Conservation (phyloP, 2,329 filamentous ascomycete species). For the Fusarium sp. region DNA sequence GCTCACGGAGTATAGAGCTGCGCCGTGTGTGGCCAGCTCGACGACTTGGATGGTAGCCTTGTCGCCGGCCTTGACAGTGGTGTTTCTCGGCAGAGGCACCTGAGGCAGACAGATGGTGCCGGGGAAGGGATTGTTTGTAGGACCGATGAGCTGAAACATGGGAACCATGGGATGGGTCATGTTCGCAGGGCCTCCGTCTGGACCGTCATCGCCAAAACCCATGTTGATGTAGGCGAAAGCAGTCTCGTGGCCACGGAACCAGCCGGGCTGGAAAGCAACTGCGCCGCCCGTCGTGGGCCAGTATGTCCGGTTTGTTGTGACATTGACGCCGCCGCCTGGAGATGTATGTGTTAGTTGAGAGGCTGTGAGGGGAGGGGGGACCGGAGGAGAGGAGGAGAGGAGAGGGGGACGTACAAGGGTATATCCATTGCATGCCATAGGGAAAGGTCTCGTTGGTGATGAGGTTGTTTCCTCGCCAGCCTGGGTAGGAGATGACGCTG, state of each 20-base stretch:
- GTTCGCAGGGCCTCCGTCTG: slow-evolving; percentile 75
- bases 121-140: slow-evolving; percentile 83
- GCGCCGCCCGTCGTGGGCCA: slow-evolving; percentile 91
- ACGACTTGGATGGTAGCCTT: slow-evolving; percentile 90
- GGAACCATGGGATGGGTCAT: slow-evolving; percentile 86
- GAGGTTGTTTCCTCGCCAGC: slow-evolving; percentile 87
- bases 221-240: slow-evolving; percentile 92
- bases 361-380: no score
- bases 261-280: slow-evolving; percentile 90
- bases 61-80: slow-evolving; percentile 79
- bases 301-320: slow-evolving; percentile 83
- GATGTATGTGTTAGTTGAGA: slow-evolving; percentile 16
- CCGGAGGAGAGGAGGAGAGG: neutral
- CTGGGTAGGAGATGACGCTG: slow-evolving; percentile 85
- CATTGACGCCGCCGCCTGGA: slow-evolving; percentile 82
- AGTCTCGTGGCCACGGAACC: slow-evolving; percentile 88
- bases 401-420: slow-evolving; percentile 77
- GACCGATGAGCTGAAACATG: slow-evolving; percentile 84
- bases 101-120: slow-evolving; percentile 91
- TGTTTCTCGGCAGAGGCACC: slow-evolving; percentile 79
- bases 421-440: slow-evolving; percentile 94
- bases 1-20: slow-evolving; percentile 80
- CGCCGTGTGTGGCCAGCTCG: slow-evolving; percentile 84
- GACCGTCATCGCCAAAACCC: slow-evolving; percentile 77
- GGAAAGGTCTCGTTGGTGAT: slow-evolving; percentile 80